phyloP scores from a whole-genome alignment of 805 yeast species.

The Suhomyces kilbournensis region DNA sequence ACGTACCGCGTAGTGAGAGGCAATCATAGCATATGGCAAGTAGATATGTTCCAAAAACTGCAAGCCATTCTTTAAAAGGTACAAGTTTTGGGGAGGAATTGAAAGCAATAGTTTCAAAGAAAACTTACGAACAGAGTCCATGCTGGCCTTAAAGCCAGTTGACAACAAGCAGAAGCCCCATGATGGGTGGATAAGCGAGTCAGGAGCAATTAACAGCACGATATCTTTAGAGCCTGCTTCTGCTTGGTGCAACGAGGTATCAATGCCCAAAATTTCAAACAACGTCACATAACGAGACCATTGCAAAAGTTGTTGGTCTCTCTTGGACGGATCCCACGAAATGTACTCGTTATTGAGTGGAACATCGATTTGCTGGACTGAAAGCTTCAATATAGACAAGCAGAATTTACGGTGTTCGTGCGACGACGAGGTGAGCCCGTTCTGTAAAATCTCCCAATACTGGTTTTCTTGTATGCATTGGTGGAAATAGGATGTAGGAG shows the following conservation, averaged over 20 bases:
- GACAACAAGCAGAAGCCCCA: slow-evolving; percentile 76
- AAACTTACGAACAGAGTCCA: slow-evolving; percentile 73
- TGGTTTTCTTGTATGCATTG: slow-evolving; percentile 19
- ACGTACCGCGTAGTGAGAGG: slow-evolving; percentile 55
- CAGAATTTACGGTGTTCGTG: slow-evolving; percentile 72
- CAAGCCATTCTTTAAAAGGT: slow-evolving; percentile 31
- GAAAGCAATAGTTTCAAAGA: slow-evolving; percentile 54
- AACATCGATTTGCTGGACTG: slow-evolving; percentile 46
- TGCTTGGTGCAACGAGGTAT: slow-evolving; percentile 82
- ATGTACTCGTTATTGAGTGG: slow-evolving; percentile 37
- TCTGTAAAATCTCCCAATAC: slow-evolving; percentile 55
- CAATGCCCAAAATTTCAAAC: slow-evolving; percentile 78
- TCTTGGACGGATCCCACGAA: slow-evolving; percentile 38
- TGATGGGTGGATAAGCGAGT: slow-evolving; percentile 54
- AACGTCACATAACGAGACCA: slow-evolving; percentile 77
- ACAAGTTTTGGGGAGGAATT: slow-evolving; percentile 45
- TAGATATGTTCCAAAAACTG: slow-evolving; percentile 46
- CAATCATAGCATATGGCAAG: slow-evolving; percentile 61
- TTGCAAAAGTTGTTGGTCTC: slow-evolving; percentile 36
- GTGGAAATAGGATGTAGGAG: slow-evolving; percentile 23
- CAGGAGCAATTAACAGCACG: slow-evolving; percentile 46
- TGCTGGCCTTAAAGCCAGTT: slow-evolving; percentile 71
- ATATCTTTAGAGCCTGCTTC: slow-evolving; percentile 73
- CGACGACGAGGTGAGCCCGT: slow-evolving; percentile 49
- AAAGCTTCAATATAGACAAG: slow-evolving; percentile 59